These are phyloP conservation scores for Zoysia matrella DNA, from an alignment of 202 grass and related monocot species.

Conservation along the genomic window DNA sequence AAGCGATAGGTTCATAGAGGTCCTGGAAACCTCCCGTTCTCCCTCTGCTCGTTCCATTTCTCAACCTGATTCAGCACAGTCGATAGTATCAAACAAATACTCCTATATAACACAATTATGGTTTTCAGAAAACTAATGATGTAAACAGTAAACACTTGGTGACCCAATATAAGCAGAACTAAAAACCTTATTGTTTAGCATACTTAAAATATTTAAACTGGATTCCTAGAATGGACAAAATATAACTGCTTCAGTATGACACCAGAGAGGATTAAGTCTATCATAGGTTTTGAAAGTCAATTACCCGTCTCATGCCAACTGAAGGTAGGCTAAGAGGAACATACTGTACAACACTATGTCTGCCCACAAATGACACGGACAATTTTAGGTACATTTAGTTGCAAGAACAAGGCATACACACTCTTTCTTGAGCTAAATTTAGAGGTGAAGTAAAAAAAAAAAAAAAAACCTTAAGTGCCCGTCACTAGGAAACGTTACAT, in stretches of 20 bases:
- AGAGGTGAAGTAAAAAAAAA: too few relatives aligned
- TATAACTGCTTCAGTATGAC: not conserved
- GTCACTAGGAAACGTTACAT: too few relatives aligned
- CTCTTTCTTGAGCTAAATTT: too few relatives aligned
- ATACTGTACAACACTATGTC: not conserved
- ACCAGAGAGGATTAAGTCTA: not conserved
- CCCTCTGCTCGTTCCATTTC: constrained; percentile 72
- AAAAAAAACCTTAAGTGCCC: not conserved
- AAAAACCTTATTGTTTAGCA: too few relatives aligned
- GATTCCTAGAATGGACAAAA: not conserved
- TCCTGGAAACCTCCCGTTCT: constrained; percentile 66
- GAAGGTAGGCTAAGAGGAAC: not conserved
- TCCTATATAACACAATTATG: too few relatives aligned
- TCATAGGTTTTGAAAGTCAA: not conserved
- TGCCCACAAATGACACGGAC: not conserved
- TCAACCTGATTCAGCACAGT: constrained; percentile 48
- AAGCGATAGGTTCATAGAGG: constrained; percentile 51
- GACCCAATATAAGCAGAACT: too few relatives aligned
- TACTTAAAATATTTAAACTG: not conserved
- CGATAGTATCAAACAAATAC: not conserved
- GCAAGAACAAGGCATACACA: not conserved
- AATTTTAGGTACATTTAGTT: not conserved
- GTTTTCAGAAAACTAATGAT: too few relatives aligned
- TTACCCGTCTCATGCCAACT: not conserved
- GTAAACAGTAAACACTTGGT: too few relatives aligned